Conservation (phyloP, 768 basidiomycete species). For the Xerocomellus intermedius region DNA sequence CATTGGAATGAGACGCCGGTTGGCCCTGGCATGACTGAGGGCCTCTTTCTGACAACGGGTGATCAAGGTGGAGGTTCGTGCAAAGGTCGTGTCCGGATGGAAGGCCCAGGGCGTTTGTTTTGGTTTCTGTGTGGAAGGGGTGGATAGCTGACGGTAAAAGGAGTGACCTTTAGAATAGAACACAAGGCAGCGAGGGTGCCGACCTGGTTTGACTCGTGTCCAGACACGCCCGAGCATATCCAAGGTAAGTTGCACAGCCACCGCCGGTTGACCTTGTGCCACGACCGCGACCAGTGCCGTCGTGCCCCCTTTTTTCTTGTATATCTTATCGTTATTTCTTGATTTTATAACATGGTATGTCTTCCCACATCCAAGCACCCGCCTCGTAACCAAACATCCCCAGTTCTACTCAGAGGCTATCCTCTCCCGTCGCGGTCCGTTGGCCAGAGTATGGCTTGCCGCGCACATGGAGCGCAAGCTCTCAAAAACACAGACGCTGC, state of each 20-base stretch:
- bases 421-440: conserved; percentile 87
- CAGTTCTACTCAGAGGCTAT: conserved; percentile 95
- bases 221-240: conserved; percentile 11
- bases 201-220: neutral
- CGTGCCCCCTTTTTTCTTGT: conserved; percentile 8
- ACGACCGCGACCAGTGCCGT: conserved; percentile 3
- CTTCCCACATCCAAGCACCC: neutral
- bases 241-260: conserved; percentile 24
- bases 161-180: no score
- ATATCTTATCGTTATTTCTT: conserved; percentile 22
- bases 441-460: conserved; percentile 98
- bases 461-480: conserved; percentile 99
- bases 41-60: conserved; percentile 36
- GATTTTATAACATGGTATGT: conserved; percentile 25
- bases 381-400: neutral
- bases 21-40: conserved; percentile 33
- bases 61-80: conserved; percentile 24
- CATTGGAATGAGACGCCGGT: conserved; percentile 37
- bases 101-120: conserved; percentile 29
- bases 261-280: conserved; percentile 17
- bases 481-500: conserved; percentile 90
- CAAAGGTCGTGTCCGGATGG: conserved; percentile 22
- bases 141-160: conserved; percentile 5
- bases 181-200: no score
- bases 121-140: neutral